A percentile compares a stretch with the other conserved stretches of the same genome.
Conservation (phyloP, 768 basidiomycete genomes). For the Pisolithus microcarpus region DNA sequence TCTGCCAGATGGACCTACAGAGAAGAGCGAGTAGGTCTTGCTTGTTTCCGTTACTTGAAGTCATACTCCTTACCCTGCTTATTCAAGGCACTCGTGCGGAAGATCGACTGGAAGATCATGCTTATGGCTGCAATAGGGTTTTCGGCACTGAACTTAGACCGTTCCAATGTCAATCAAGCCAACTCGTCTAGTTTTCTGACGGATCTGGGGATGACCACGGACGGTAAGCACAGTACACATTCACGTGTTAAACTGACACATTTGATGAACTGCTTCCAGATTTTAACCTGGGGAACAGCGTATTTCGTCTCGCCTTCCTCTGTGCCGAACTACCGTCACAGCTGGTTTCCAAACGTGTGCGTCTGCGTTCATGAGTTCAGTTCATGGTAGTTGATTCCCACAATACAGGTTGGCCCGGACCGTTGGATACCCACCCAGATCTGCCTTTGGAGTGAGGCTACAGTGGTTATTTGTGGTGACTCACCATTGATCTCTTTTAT, state of each 20-base stretch:
- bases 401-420: slow-evolving; percentile 47
- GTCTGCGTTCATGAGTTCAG: slow-evolving; percentile 4
- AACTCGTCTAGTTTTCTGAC: slow-evolving; percentile 53
- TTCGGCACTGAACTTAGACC: slow-evolving; percentile 48
- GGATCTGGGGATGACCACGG: slow-evolving; percentile 46
- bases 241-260: neutral
- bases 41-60: neutral
- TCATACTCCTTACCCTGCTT: neutral
- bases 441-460: slow-evolving; percentile 38
- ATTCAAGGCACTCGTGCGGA: slow-evolving; percentile 40
- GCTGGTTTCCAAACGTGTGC: slow-evolving; percentile 50
- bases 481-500: neutral
- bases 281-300: slow-evolving; percentile 49
- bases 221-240: slow-evolving; percentile 23
- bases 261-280: slow-evolving; percentile 23
- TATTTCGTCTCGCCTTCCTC: slow-evolving; percentile 47
- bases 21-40: slow-evolving; percentile 40
- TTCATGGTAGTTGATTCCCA: neutral
- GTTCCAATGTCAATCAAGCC: slow-evolving; percentile 49
- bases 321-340: slow-evolving; percentile 57
- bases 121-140: slow-evolving; percentile 50
- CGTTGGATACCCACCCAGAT: slow-evolving; percentile 59
- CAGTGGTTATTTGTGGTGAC: neutral
- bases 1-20: slow-evolving; percentile 52
- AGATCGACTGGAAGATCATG: slow-evolving; percentile 59